Evolutionary conservation across 306 rosid species (phyloP), one percentile per base, ranked within the genome.

Genomic region (Cucumis melo): DNA sequence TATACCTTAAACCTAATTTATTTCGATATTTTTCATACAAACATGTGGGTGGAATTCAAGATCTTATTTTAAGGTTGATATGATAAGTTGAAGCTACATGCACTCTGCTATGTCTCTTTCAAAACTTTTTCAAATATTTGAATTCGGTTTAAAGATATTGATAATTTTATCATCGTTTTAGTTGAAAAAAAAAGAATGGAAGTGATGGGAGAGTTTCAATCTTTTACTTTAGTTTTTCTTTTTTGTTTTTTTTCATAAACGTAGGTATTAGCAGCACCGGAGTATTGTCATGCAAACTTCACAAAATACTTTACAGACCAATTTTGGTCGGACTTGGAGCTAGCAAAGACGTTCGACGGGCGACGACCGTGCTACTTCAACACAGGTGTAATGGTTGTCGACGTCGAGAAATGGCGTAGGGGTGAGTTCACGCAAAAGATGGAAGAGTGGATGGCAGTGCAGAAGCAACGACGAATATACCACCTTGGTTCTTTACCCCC

Each of bases 401-500:
- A 92, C 51, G 84, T 90, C 27, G 87, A 90, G 5, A 83, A 86
- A 55, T 92, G 98, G 98, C 83, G 94, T 29, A 81, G 80, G 17
- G 98, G 96, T 1, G 61, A 59, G 78, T 89, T 81, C 63, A 89
- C 88, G 0, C 64, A 77, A 41, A 85, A 82, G 72, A 86, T 90
- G 84, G 96, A 92, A 82, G 81, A 74, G 17, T 92, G 98, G 98
- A 90, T 92, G 98, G 73, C 20, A 0, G 89, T 93, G 82, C 96
- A 93, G 60, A 93, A 91, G 81, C 91, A 89, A 1, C 88, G 86
- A 84, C 87, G 95, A 81, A 93, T 93, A 7, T 91, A 93, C 67
- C 89, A 89, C 60, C 83, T 92, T 54, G 98, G 98, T 2, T 91
- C 98, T 15, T 46, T 93, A 82, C 98, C 98, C 13, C 98, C 98